Percentiles rank a stretch among this genome's conserved stretches.
Evolutionary conservation across 1,284 basidiomycete genomes (phyloP).

Genomic region (Naganishia sp.): DNA sequence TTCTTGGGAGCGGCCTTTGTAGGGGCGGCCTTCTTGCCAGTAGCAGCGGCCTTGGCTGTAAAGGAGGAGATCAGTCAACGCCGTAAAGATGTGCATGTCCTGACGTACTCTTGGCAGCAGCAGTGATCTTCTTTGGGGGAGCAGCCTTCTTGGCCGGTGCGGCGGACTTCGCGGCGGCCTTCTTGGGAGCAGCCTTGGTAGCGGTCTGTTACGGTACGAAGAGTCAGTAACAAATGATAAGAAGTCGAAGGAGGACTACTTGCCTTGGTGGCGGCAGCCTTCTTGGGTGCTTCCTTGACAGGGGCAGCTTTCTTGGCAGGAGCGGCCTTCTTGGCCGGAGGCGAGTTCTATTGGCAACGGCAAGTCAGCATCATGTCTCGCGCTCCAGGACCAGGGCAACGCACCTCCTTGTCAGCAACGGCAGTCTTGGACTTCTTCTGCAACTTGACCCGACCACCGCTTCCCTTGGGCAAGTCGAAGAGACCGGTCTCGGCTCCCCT

Average conservation of each 20-base stretch:
- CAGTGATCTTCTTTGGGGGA: conserved; percentile 45
- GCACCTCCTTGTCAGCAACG: conserved; percentile 31
- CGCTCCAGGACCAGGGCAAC: neutral
- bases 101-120: conserved; percentile 6
- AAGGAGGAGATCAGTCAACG: neutral
- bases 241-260: neutral
- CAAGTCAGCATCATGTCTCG: neutral
- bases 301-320: conserved; percentile 48
- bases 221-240: neutral
- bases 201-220: conserved; percentile 51
- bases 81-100: neutral
- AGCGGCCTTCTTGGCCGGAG: conserved; percentile 33
- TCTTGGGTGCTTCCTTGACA: conserved; percentile 41
- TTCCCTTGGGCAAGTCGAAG: conserved; percentile 85
- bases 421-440: conserved; percentile 57
- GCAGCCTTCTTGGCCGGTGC: conserved; percentile 29
- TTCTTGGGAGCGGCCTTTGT: conserved; percentile 33
- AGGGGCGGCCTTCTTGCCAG: conserved; percentile 39
- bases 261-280: conserved; percentile 35
- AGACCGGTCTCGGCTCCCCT: conserved; percentile 75
- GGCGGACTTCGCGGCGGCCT: conserved; percentile 52
- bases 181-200: conserved; percentile 43
- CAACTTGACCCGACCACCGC: conserved; percentile 74
- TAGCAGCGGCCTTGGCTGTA: conserved; percentile 34
- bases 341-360: conserved; percentile 20